Base-by-base conservation (phyloP, 306 rosid genomes). In the Quercus glauca region DNA sequence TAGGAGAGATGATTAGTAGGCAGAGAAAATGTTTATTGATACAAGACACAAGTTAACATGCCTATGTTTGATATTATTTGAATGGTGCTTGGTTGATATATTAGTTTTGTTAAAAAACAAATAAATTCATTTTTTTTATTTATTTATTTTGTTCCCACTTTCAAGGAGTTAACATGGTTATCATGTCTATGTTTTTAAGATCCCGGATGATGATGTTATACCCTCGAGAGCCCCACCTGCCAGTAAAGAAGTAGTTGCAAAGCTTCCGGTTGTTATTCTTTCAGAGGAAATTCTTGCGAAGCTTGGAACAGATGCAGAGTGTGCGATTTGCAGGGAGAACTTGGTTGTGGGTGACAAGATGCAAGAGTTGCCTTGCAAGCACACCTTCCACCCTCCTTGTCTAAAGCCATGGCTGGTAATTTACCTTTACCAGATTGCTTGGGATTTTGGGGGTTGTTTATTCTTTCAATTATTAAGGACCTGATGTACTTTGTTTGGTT, bases 301-400 rank as follows among this genome's bases (percentile, higher is more conserved):
- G 82, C 81, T 91, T 28, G 96, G 96, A 76, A 88, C 87, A 79
- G 99, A 90, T 75, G 89, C 86, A 19, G 91, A 93, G 56, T 95
- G 99, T 81, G 90, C 96, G 63, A 95, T 95, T 88, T 95, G 99
- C 88, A 87, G 88, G 80, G 99, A 95, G 76, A 81, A 91, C 72
- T 88, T 95, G 77, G 91, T 60, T 75, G 82, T 90, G 71, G 81
- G 88, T 81, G 99, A 93, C 76, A 80, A 90, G 82, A 95, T 93
- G 98, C 97, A 93, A 78, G 99, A 93, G 86, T 74, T 95, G 82
- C 99, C 99, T 68, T 95, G 99, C 99, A 95, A 87, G 87, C 99
- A 95, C 87, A 91, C 89, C 0, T 95, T 91, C 86, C 99, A 95
- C 83, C 99, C 97, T 45, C 93, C 93, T 3, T 94, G 99, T 84